These are phyloP conservation scores for Aspergillus caelatus DNA, from an alignment of 2,329 filamentous ascomycete species.

Conservation along the genomic window DNA sequence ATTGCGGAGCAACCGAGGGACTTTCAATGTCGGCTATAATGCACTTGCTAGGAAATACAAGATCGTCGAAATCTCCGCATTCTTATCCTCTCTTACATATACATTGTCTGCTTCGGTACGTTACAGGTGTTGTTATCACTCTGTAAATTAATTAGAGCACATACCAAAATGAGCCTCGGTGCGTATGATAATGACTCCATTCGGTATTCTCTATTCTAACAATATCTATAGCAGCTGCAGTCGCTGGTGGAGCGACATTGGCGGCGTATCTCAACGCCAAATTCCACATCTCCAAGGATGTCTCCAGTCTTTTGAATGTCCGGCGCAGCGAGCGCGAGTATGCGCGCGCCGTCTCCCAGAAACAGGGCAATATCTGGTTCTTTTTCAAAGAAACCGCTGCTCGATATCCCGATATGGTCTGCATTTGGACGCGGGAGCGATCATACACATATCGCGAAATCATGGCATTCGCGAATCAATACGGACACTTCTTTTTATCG, in stretches of 20 bases:
- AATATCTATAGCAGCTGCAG: conserved; percentile 20
- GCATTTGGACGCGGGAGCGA: conserved; percentile 68
- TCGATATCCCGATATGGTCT: conserved; percentile 56
- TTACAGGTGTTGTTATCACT: background rate
- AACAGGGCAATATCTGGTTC: conserved; percentile 66
- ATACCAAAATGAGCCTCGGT: conserved; percentile 9
- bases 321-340: conserved; percentile 50
- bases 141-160: background rate
- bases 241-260: conserved; percentile 30
- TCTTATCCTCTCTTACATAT: background rate
- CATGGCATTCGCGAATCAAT: conserved; percentile 61
- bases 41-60: background rate
- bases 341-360: conserved; percentile 52
- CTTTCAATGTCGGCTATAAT: background rate
- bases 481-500: conserved; percentile 63
- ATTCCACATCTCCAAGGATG: conserved; percentile 67
- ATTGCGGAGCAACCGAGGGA: conserved; percentile 3
- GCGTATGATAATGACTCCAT: background rate
- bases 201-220: background rate
- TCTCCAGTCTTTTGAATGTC: conserved; percentile 50
- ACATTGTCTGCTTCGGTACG: background rate
- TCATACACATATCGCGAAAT: conserved; percentile 63
- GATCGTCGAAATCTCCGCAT: background rate
- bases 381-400: conserved; percentile 62
- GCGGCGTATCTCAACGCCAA: conserved; percentile 61